Evolutionary conservation across 1,139 yeast genomes (phyloP).

Genomic region (Komagataea norvegica): DNA sequence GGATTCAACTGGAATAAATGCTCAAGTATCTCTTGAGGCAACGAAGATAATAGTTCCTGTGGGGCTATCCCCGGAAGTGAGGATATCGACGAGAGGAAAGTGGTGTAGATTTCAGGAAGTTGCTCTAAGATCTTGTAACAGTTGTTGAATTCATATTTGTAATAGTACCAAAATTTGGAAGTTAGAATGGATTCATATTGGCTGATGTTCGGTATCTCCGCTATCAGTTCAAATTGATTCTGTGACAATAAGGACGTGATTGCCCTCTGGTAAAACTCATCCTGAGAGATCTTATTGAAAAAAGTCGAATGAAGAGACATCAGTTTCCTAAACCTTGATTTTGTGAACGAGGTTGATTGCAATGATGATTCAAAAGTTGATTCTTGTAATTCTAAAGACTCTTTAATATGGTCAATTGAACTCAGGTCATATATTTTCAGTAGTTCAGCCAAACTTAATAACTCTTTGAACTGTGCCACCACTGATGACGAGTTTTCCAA

Average conservation of each 20-base stretch:
- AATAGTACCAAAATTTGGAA: constrained; percentile 6
- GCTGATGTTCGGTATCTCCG: constrained; percentile 3
- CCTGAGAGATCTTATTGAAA: constrained; percentile 1
- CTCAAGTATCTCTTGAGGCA: constrained; percentile 29
- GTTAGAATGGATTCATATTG: background rate
- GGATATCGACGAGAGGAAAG: constrained; percentile 29
- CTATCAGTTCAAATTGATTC: constrained; percentile 2
- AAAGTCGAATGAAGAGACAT: background rate
- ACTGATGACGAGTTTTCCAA: background rate
- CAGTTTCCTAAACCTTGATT: background rate
- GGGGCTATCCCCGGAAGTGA: constrained; percentile 36
- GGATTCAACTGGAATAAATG: constrained; percentile 52
- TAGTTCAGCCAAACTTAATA: background rate
- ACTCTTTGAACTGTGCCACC: background rate
- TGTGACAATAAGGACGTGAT: background rate
- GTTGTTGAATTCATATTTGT: constrained; percentile 8
- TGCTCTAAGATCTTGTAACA: constrained; percentile 8
- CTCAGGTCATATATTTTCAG: constrained; percentile 5
- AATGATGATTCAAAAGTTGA: background rate
- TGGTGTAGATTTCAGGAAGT: constrained; percentile 12
- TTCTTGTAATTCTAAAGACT: background rate
- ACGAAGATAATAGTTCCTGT: constrained; percentile 28
- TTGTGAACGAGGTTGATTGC: background rate
- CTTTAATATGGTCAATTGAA: background rate
- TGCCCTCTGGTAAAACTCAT: background rate